These are phyloP conservation scores for Pythium folliculosum DNA, from an alignment of 352 stramenopile genomes.

Conservation along the genomic window DNA sequence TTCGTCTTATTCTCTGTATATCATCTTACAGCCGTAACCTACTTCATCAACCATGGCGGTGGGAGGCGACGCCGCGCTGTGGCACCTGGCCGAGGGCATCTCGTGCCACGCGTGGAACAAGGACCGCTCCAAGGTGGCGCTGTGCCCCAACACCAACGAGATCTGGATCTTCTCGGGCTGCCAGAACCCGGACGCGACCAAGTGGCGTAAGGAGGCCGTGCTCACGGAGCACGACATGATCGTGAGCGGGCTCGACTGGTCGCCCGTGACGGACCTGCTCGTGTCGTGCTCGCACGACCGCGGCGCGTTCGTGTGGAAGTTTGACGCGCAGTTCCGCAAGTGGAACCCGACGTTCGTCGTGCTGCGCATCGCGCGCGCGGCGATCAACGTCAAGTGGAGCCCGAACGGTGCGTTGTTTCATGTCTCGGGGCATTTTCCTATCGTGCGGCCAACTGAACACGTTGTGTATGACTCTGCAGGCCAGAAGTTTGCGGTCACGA, in stretches of 20 bases:
- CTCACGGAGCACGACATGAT: conserved; percentile 93
- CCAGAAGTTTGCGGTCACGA: conserved; percentile 93
- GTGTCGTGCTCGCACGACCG: conserved; percentile 95
- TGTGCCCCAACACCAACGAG: conserved; percentile 93
- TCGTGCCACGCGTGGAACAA: conserved; percentile 93
- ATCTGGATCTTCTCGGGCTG: conserved; percentile 92
- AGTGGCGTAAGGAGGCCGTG: conserved; percentile 87
- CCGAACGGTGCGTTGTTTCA: conserved; percentile 64
- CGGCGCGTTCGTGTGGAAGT: conserved; percentile 95
- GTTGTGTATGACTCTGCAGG: conserved; percentile 35
- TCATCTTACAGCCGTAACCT: neutral
- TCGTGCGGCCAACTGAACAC: neutral
- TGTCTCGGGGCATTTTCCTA: neutral
- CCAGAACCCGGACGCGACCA: conserved; percentile 65
- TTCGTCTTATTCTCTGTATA: neutral
- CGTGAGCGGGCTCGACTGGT: conserved; percentile 93
- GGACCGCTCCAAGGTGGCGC: conserved; percentile 86
- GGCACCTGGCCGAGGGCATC: conserved; percentile 82
- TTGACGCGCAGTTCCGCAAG: conserved; percentile 74
- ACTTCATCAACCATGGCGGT: neutral
- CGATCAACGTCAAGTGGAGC: conserved; percentile 94
- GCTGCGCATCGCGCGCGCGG: conserved; percentile 90
- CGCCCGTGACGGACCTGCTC: conserved; percentile 90
- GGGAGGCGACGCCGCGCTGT: conserved; percentile 51
- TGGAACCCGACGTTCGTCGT: conserved; percentile 94